Base-by-base conservation (phyloP, 805 yeast species). In the Teunomyces kruisii region DNA sequence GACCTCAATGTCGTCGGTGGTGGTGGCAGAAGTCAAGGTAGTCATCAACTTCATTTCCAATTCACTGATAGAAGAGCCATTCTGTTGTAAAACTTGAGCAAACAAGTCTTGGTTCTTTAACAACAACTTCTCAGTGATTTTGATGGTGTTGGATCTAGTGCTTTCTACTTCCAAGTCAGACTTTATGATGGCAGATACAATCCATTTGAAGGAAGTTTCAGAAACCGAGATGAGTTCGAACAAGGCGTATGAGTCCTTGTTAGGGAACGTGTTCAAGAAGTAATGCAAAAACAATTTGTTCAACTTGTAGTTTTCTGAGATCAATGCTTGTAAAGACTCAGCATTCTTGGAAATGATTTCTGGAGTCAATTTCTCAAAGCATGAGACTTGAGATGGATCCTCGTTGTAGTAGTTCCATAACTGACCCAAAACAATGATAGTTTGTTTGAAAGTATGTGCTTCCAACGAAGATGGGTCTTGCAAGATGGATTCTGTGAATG, bases 11-110 rank as follows among this genome's bases (percentile, higher is more conserved):
- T 59, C 68, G 9, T 66, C 56, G 17, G 64, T 68, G 12, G 58
- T 54, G 28, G 41, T 40, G 12, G 57, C 49, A 9, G 52, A 55
- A 22, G 64, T 54, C 42, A 89, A 64, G 0, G 91, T 82, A 1
- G 85, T 75, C 65, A 88, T 86, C 38, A 88, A 67, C 43, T 76
- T 74, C 73, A 89, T 78, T 67, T 72, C 77, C 53, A 72, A 64
- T 17, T 68, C 75, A 14, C 59, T 49, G 19, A 71, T 38, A 17
- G 57, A 54, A 38, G 58, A 45, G 16, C 51, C 47, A 43, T 47
- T 39, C 0, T 42, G 40, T 14, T 51, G 48, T 50, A 70, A 59
- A 5, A 44, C 32, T 24, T 52, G 39, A 9, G 41, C 27, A 43
- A 70, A 62, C 27, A 51, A 47, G 10, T 51, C 54, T n/a, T 47